Evolutionary conservation across 1,284 basidiomycete genomes (phyloP), one percentile per base, ranked within the genome.

Genomic region (Sutorius eximius): DNA sequence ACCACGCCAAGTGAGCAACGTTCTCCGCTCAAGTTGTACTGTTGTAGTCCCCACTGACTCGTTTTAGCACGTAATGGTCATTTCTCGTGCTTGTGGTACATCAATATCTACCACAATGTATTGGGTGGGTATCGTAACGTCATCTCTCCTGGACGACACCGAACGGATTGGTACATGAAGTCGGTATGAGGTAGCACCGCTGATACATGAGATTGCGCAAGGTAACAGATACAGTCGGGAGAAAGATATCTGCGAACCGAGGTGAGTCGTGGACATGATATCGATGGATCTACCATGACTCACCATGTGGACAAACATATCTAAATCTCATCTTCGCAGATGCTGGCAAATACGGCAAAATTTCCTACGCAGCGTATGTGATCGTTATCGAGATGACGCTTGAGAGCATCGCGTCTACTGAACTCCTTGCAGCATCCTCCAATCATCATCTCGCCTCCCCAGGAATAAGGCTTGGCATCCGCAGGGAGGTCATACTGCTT

Each of bases 401-500:
- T 78, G 56, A 83, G 70, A 3, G 84, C 82, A 55, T 86, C 83
- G 18, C 72, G 69, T 45, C 83, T 75, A 54, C 80, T 82, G 64
- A 85, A 83, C 18, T 69, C 71, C 58, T 68, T 72, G 59, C 72
- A 62, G 57, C 83, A 86, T 0, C 81, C 82, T 10, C 82, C 81
- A 18, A 80, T 68, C 59, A 79, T 73, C 62, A 64, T 74, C 49
- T 61, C 59, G 3, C 60, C 69, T 8, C 37, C 52, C 65, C 56
- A 64, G 68, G 73, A 18, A 52, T 58, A 66, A 67, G 77, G 8
- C 58, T 59, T 49, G 57, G 71, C 70, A 38, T 62, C 66, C 7
- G 51, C 51, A 1, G 68, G 57, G 32, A 77, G 42, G 5, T 49
- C 57, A 36, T 71, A 73, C 11, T 59, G 47, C 10, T 63, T 45